These are phyloP conservation scores for Coniochaeta sp. DNA, from an alignment of 2,329 filamentous ascomycete species.

Conservation along the genomic window DNA sequence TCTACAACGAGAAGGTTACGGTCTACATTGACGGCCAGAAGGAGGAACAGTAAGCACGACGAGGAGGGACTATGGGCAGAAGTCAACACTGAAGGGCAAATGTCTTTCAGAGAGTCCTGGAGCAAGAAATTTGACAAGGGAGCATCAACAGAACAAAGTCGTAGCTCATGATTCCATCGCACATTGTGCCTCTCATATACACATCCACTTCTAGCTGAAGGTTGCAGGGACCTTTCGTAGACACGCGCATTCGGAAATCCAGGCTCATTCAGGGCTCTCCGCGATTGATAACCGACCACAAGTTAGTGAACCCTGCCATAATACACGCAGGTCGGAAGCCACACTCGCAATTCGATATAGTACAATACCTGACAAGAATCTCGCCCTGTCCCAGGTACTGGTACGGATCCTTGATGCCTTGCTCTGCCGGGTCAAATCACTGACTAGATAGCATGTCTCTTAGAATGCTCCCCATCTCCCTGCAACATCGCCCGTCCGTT, in stretches of 20 bases:
- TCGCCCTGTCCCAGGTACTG: neutral
- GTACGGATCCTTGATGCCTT: neutral
- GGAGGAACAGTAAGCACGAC: slow-evolving; percentile 2
- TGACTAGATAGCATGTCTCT: neutral
- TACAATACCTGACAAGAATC: neutral
- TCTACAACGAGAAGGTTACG: slow-evolving; percentile 63
- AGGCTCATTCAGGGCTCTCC: too few species aligned
- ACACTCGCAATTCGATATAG: neutral
- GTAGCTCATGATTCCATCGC: too few species aligned
- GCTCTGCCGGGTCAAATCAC: neutral
- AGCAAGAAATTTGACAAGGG: too few species aligned
- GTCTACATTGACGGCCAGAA: slow-evolving; percentile 45
- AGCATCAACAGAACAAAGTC: too few species aligned
- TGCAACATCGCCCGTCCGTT: neutral
- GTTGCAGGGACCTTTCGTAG: too few species aligned
- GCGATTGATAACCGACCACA: too few species aligned
- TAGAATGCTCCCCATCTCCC: neutral
- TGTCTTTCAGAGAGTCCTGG: neutral
- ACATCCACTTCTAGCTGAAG: too few species aligned
- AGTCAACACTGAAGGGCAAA: neutral
- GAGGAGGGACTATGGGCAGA: too few species aligned
- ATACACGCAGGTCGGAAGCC: too few species aligned
- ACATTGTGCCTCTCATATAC: too few species aligned
- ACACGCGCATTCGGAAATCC: too few species aligned
- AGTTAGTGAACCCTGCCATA: too few species aligned